These are phyloP conservation scores for Trichoderma pleuroti DNA, from an alignment of 2,329 filamentous ascomycete species.

Conservation along the genomic window DNA sequence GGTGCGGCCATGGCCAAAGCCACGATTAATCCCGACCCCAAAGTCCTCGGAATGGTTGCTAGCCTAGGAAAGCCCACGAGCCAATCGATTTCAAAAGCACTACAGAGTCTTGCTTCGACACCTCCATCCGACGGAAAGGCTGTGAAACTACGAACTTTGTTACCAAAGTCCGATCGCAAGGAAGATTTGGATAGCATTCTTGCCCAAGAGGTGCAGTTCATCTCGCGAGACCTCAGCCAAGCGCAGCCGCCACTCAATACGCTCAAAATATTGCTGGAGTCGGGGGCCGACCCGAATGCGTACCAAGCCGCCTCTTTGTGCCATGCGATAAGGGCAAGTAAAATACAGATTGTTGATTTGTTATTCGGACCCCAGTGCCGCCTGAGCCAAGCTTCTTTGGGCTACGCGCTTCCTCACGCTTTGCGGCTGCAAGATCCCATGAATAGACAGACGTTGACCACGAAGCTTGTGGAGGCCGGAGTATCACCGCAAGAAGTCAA, in stretches of 20 bases:
- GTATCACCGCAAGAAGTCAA: conserved; percentile 48
- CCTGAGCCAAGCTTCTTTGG: conserved; percentile 44
- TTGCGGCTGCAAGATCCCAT: conserved; percentile 49
- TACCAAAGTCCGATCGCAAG: conserved; percentile 42
- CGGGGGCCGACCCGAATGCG: conserved; percentile 54
- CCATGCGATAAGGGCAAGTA: conserved; percentile 46
- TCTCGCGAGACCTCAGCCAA: conserved; percentile 37
- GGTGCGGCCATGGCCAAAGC: conserved; percentile 44
- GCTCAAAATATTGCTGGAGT: conserved; percentile 45
- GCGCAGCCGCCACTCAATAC: conserved; percentile 39
- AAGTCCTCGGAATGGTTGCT: conserved; percentile 47
- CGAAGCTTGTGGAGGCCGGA: conserved; percentile 48
- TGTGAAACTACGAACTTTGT: conserved; percentile 47
- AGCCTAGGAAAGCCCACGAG: conserved; percentile 43
- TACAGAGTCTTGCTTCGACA: conserved; percentile 42
- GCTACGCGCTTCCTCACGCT: conserved; percentile 49
- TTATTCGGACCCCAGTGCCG: conserved; percentile 39
- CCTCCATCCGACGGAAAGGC: conserved; percentile 46
- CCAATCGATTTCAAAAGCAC: conserved; percentile 41
- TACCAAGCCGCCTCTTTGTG: conserved; percentile 50
- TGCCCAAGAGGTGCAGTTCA: conserved; percentile 48
- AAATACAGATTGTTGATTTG: conserved; percentile 45
- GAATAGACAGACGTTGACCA: conserved; percentile 50
- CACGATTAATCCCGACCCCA: conserved; percentile 42
- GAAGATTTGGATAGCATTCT: conserved; percentile 45